Evolutionary conservation across 768 basidiomycete species (phyloP), one percentile per base, ranked within the genome.

Genomic region (Suillus luteus): DNA sequence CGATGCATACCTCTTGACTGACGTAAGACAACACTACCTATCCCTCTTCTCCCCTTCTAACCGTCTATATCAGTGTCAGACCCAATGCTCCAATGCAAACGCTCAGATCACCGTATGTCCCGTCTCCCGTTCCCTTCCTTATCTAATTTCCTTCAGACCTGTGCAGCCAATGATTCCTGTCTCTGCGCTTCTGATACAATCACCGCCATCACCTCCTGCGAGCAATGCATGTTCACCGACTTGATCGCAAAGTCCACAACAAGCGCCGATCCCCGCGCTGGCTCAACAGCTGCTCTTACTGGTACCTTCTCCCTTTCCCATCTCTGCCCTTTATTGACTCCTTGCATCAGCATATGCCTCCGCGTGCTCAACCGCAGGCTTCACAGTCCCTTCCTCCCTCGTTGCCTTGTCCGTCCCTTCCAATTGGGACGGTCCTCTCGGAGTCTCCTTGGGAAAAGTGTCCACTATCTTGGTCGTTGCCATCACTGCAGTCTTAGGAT

Each of bases 151-250:
- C 74, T 78, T 46, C 64, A 80, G 70, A 73, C 69, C 27, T 90
- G 90, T 73, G 71, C 72, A 19, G 76, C 65, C 11, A 66, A 85
- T 65, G 73, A 82, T 40, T 64, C 66, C 22, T 92, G 90, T 71
- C 79, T 90, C 31, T 92, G 91, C 78, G 68, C 64, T 19, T 64
- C 74, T 15, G 70, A 64, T 9, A 82, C 82, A 3, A 79, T 85
- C 38, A 62, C 72, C 1, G 67, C 76, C 1, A 73, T 92, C 62
- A 74, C 79, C 2, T 58, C 69, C 40, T 90, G 90, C 75, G 83
- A 92, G 72, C 85, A 87, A 69, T 92, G 90, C 79, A 83, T 89
- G 81, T 86, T 89, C 70, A 72, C 75, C 48, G 76, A 77, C 62
- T 75, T 91, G 33, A 81, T 93, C 66, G 69, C 70, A 10, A 74